Conservation (phyloP, 345 rosid genomes). For the Arabis alpina region DNA sequence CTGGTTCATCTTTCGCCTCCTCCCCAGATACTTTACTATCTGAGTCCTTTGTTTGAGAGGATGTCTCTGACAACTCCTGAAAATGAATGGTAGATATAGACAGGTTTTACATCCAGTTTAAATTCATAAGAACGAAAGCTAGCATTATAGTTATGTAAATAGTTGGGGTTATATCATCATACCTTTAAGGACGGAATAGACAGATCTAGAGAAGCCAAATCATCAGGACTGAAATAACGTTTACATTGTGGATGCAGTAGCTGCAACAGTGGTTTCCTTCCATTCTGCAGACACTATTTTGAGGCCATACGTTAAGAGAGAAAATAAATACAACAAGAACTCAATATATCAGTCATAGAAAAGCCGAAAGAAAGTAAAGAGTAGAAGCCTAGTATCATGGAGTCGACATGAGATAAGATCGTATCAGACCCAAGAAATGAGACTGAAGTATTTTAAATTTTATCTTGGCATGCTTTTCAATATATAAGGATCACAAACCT, state of each 20-base stretch:
- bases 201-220: conserved; percentile 65
- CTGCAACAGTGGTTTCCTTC: conserved; percentile 77
- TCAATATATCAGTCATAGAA: not conserved
- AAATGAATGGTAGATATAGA: conserved; percentile 2
- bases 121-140: conserved; percentile 2
- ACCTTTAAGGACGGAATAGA: conserved; percentile 77
- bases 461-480: not conserved
- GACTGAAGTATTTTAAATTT: not conserved
- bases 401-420: conserved; percentile 6
- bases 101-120: conserved; percentile 16
- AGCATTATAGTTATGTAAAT: conserved; percentile 4
- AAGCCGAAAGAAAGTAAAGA: conserved; percentile 20
- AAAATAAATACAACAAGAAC: conserved; percentile 11
- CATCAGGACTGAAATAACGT: conserved; percentile 76
- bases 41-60: conserved; percentile 43
- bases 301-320: conserved; percentile 13
- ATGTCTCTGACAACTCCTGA: conserved; percentile 57
- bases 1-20: conserved; percentile 41
- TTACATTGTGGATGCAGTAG: conserved; percentile 81
- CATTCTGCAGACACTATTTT: conserved; percentile 57
- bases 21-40: conserved; percentile 46
- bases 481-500: conserved; percentile 54
- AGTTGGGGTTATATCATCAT: conserved; percentile 35
- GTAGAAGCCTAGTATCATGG: not conserved
- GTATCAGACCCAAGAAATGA: not conserved